Percentiles rank a stretch among this genome's conserved stretches.
phyloP scores from a whole-genome alignment of 306 rosid genomes.

The Begonia masoniana region DNA sequence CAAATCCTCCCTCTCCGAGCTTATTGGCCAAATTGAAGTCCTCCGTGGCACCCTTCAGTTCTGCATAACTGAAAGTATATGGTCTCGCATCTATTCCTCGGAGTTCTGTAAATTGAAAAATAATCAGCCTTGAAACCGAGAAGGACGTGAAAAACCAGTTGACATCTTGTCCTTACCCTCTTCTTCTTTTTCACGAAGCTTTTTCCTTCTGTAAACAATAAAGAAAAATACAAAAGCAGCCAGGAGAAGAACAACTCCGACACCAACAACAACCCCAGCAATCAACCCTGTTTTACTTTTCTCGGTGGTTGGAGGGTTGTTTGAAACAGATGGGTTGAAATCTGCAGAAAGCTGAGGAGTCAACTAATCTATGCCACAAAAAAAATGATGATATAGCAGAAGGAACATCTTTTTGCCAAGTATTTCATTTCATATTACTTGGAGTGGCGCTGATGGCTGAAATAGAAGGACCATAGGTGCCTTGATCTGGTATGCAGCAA shows the following conservation, averaged over 20 bases:
- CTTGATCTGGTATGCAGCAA: slow-evolving; percentile 51
- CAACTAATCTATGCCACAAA: slow-evolving; percentile 2
- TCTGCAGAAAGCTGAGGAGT: slow-evolving; percentile 28
- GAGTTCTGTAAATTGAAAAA: slow-evolving; percentile 36
- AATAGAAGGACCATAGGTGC: slow-evolving; percentile 63
- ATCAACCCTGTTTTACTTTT: slow-evolving; percentile 37
- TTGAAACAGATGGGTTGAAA: slow-evolving; percentile 43
- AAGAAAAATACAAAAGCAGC: slow-evolving; percentile 17
- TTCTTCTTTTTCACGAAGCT: slow-evolving; percentile 8
- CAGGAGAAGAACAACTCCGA: slow-evolving; percentile 30
- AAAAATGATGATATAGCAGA: background rate
- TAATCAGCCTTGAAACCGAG: background rate
- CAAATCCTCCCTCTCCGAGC: slow-evolving; percentile 86
- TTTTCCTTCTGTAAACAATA: slow-evolving; percentile 33
- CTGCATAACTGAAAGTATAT: slow-evolving; percentile 51
- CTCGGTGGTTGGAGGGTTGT: slow-evolving; percentile 30
- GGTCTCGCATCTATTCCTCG: slow-evolving; percentile 55
- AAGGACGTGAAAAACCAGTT: background rate
- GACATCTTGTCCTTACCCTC: slow-evolving; percentile 32
- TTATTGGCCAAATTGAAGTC: slow-evolving; percentile 48
- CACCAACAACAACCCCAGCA: slow-evolving; percentile 52
- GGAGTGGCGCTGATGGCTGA: slow-evolving; percentile 65
- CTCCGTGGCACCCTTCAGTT: slow-evolving; percentile 47
- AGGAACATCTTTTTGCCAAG: background rate
- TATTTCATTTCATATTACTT: slow-evolving; percentile 27